phyloP scores from a whole-genome alignment of 345 rosid species.

The Brassica nigra region DNA sequence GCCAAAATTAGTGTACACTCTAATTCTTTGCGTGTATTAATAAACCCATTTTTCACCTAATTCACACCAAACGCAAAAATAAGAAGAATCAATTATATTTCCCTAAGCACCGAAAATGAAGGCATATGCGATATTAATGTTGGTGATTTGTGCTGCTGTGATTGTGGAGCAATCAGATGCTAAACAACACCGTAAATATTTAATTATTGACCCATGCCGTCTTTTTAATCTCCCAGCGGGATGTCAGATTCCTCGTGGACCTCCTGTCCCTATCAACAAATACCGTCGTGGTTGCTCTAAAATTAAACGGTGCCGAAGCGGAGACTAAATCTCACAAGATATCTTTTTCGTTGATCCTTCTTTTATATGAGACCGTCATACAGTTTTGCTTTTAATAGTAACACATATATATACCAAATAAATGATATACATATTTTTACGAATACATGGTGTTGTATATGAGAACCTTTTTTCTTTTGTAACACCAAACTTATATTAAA shows the following conservation, averaged over 20 bases:
- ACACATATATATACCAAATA: background rate
- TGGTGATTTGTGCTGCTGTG: slow-evolving; percentile 16
- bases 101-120: slow-evolving; percentile 4
- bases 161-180: slow-evolving; percentile 23
- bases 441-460: background rate
- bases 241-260: background rate
- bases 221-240: background rate
- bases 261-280: background rate
- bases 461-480: background rate
- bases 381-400: too few species aligned
- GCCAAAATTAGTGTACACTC: background rate
- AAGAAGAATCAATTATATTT: slow-evolving; percentile 11
- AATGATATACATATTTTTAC: background rate
- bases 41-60: background rate
- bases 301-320: background rate
- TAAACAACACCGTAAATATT: background rate
- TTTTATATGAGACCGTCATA: background rate
- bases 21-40: background rate
- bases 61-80: background rate
- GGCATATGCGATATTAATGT: slow-evolving; percentile 17
- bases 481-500: too few species aligned
- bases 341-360: background rate
- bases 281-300: background rate
- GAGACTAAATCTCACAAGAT: background rate
- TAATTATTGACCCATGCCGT: background rate